Evolutionary conservation across 1,139 yeast species (phyloP), one percentile per base, ranked within the genome.

Genomic region (Magnusiomyces sp.): DNA sequence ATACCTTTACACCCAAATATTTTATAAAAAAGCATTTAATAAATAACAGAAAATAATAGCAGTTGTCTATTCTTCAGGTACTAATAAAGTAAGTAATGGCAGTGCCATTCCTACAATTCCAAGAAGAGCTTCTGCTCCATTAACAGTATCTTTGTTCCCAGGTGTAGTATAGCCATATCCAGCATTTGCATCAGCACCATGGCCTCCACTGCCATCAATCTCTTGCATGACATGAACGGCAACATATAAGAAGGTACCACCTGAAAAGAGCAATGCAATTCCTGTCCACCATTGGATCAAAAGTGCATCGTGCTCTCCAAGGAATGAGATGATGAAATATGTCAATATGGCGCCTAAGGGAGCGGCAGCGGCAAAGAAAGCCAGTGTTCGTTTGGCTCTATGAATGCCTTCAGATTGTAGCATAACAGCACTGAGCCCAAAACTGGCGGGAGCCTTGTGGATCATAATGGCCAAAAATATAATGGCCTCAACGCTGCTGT

Each of bases 361-460:
- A 0, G 83, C 79, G 14, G 78, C 69, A 3, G 70, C 56, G 1
- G 83, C 71, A 62, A 80, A 80, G 5, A 71, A 56, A 1, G 66
- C 59, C 39, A 79, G 60, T 55, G 77, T 79, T 20, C 70, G 61
- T 48, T 69, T 67, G 19, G 76, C 67, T n/a, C 63, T 61, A 50
- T 34, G 56, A 52, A 52, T 58, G 40, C 58, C 54, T 5, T 66
- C 63, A 37, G 62, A 60, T 41, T 71, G 68, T n/a, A 76, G 61
- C 40, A 85, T 67, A 11, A 83, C 72, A 1, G 87, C 74, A 1
- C 79, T 66, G 44, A 85, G 71, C 45, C 90, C 84, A 62, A 84
- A 81, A 5, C 88, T 75, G 0, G 92, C 83, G 0, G 95, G 95
- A 3, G 84, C 71, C 62, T 84, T 84, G 69, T 84, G 95, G 32